Conservation (phyloP, 1,284 basidiomycete species). For the Ceraceosorus guamensis region DNA sequence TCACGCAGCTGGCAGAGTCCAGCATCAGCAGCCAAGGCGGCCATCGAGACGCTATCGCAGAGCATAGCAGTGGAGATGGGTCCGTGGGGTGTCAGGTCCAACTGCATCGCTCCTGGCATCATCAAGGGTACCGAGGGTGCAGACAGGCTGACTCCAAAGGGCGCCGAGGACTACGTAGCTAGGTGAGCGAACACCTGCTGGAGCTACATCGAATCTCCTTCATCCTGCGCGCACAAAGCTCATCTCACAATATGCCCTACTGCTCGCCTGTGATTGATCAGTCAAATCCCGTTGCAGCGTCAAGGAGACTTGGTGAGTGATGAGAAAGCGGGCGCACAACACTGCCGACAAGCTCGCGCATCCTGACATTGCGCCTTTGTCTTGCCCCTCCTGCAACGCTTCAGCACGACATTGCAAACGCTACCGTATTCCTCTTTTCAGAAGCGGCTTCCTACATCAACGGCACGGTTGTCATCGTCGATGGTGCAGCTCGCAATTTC, state of each 20-base stretch:
- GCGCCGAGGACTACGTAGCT: conserved; percentile 37
- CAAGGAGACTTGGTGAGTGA: conserved; percentile 31
- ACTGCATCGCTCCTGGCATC: conserved; percentile 80
- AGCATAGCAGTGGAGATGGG: conserved; percentile 63
- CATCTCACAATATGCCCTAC: too few species aligned
- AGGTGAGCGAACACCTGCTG: too few species aligned
- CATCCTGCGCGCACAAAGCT: too few species aligned
- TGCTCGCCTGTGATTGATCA: neutral
- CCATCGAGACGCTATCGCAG: conserved; percentile 74
- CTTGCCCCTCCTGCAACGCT: conserved; percentile 1
- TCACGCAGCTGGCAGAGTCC: conserved; percentile 66
- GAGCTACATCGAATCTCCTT: too few species aligned
- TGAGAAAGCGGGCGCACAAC: conserved; percentile 9
- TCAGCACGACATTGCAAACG: conserved; percentile 71
- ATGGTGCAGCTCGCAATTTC: conserved; percentile 32
- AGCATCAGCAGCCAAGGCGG: conserved; percentile 90
- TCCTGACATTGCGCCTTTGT: neutral
- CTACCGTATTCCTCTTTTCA: conserved; percentile 79
- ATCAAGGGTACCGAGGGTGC: conserved; percentile 80
- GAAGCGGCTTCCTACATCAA: conserved; percentile 58
- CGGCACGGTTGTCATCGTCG: conserved; percentile 17
- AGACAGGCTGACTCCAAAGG: conserved; percentile 60
- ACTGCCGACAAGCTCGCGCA: neutral
- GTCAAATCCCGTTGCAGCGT: conserved; percentile 39
- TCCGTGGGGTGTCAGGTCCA: conserved; percentile 70